Evolutionary conservation across 2,329 filamentous ascomycete species (phyloP).

Genomic region (Stemphylium lycopersici): DNA sequence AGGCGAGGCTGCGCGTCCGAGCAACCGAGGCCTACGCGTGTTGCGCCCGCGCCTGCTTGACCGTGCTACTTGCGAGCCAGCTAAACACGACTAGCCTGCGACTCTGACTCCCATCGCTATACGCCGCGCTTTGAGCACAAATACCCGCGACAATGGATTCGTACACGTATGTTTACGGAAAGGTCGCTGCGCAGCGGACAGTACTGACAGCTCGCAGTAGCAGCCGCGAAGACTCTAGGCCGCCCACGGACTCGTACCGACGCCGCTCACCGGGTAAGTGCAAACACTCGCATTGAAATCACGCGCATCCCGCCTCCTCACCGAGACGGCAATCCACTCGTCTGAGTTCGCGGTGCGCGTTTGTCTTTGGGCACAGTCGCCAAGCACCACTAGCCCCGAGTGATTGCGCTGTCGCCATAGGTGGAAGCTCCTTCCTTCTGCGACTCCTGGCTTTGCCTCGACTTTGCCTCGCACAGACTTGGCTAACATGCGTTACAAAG

Average conservation of each 20-base stretch:
- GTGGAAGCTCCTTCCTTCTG: background rate
- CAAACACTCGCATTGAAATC: background rate
- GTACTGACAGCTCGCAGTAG: slow-evolving; percentile 27
- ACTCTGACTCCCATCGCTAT: background rate
- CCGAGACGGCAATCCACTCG: background rate
- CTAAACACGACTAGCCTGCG: slow-evolving; percentile 18
- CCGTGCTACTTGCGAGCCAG: slow-evolving; percentile 14
- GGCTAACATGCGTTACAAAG: slow-evolving; percentile 17
- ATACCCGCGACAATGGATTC: slow-evolving; percentile 42
- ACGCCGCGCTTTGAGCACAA: background rate
- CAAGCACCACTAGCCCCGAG: background rate
- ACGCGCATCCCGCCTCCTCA: background rate
- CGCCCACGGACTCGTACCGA: slow-evolving; percentile 52
- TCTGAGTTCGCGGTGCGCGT: background rate
- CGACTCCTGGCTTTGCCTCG: background rate
- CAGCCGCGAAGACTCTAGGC: slow-evolving; percentile 64
- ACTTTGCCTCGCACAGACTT: background rate
- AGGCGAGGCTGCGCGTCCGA: slow-evolving; percentile 28
- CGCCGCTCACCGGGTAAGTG: slow-evolving; percentile 72
- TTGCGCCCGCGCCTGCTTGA: slow-evolving; percentile 28
- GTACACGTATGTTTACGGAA: slow-evolving; percentile 40
- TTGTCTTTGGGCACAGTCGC: background rate
- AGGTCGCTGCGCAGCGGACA: background rate
- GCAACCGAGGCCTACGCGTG: slow-evolving; percentile 20
- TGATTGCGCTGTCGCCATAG: background rate